Conservation (phyloP, 306 rosid species). For the Fragaria vesca region DNA sequence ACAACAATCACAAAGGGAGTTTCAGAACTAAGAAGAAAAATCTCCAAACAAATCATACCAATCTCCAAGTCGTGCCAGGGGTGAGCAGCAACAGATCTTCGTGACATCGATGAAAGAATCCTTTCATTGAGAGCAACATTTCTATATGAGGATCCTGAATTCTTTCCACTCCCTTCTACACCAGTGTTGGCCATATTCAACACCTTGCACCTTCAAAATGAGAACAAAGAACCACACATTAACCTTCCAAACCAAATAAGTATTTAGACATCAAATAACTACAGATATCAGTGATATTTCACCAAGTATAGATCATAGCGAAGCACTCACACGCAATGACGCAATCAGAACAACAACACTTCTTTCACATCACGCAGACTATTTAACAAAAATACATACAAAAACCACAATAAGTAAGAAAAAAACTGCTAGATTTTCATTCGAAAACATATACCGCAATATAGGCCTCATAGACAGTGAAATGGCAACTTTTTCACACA, state of each 20-base stretch:
- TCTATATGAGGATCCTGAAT: conserved; percentile 20
- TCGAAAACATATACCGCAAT: background rate
- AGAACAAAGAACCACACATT: conserved; percentile 1
- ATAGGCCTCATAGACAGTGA: background rate
- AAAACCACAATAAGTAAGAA: background rate
- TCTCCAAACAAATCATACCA: conserved; percentile 37
- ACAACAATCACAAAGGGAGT: background rate
- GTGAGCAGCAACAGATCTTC: conserved; percentile 93
- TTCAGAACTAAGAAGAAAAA: background rate
- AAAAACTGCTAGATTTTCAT: background rate
- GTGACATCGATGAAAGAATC: conserved; percentile 76
- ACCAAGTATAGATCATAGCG: background rate
- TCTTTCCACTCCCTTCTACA: conserved; percentile 45
- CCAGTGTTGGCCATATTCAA: conserved; percentile 52
- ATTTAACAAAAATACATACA: background rate
- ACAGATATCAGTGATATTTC: conserved; percentile 15
- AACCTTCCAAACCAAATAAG: conserved; percentile 10
- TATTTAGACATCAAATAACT: background rate
- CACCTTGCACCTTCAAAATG: conserved; percentile 19
- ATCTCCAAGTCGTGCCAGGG: conserved; percentile 99
- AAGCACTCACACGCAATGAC: background rate
- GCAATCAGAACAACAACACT: background rate
- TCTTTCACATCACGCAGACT: background rate
- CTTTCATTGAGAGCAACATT: conserved; percentile 71
- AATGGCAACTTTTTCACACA: background rate